These are phyloP conservation scores for Exserohilum turcica DNA, from an alignment of 2,329 filamentous ascomycete species.

Conservation along the genomic window DNA sequence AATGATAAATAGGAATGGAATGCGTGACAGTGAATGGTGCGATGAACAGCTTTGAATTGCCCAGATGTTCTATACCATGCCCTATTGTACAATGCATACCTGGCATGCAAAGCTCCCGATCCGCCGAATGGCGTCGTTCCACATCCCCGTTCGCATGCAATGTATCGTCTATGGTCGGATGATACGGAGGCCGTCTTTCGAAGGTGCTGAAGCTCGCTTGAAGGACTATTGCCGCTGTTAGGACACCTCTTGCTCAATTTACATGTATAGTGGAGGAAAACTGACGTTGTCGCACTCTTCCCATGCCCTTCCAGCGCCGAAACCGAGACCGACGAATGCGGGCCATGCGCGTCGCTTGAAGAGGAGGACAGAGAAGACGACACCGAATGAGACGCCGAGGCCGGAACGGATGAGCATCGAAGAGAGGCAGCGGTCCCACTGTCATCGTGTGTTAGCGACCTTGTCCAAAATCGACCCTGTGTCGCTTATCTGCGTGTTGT, in stretches of 20 bases:
- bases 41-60: conserved; percentile 38
- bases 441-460: conserved; percentile 28
- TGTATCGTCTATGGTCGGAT: conserved; percentile 48
- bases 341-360: conserved; percentile 99
- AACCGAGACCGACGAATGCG: conserved; percentile 90
- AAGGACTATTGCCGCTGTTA: conserved; percentile 51
- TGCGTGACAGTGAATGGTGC: neutral
- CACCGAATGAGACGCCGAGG: conserved; percentile 93
- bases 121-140: conserved; percentile 16
- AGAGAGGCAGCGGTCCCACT: conserved; percentile 99
- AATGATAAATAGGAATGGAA: neutral
- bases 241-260: neutral
- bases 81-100: conserved; percentile 45
- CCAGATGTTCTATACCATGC: conserved; percentile 37
- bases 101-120: conserved; percentile 26
- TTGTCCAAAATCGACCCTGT: neutral
- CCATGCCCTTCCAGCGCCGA: conserved; percentile 94
- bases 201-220: conserved; percentile 56
- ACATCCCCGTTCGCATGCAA: conserved; percentile 5
- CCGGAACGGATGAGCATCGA: conserved; percentile 96
- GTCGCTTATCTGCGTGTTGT: conserved; percentile 4
- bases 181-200: conserved; percentile 56
- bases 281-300: conserved; percentile 89
- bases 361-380: conserved; percentile 96
- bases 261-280: conserved; percentile 10